Evolutionary conservation across 164 flowering plant genomes (phyloP), one percentile per base, ranked within the genome.

Genomic region (Magnolia sinica): DNA sequence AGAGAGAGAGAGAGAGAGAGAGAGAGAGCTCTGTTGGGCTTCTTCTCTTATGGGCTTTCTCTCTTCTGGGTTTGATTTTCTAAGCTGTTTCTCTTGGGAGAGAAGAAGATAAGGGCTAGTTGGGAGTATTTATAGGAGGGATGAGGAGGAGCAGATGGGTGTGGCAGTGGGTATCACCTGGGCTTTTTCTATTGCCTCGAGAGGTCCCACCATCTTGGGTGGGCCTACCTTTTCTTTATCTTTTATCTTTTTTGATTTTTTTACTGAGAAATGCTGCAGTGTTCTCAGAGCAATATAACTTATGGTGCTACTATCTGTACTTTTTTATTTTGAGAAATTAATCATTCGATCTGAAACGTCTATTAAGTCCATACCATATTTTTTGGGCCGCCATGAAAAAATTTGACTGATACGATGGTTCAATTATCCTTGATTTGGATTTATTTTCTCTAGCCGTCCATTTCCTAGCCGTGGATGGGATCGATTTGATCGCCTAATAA

Each of bases 131-230:
- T 74, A 65, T 74, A 64, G n/a, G 37, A 69, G 67, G 10, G 13
- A 8, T 2, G 11, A 14, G 67, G 10, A 69, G 71, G 71, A 68
- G 50, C 71, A 31, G 71, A 68, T 31, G 74, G 70, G 77, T 50
- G 77, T 50, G 71, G 71, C 77, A 70, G 81, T 64, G 69, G 72
- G 65, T 67, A 74, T 79, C 81, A 79, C 77, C 77, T 74, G 81
- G 77, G 77, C 29, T 66, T 68, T 29, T 64, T 27, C 59, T 52
- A 75, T 71, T 68, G 61, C 78, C 72, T 75, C 74, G 78, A 37
- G 45, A 52, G 52, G 75, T 50, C 72, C 79, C 79, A 77, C 75
- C 75, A 23, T 37, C 45, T 58, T 74, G 70, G 14, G 45, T 29
- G 71, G 45, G 9, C 71, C 50, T 8, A 55, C 61, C 18, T 22